Percentiles rank a stretch among this genome's conserved stretches.
Conservation (phyloP, 352 stramenopile genomes). For the Phytopythium litorale region DNA sequence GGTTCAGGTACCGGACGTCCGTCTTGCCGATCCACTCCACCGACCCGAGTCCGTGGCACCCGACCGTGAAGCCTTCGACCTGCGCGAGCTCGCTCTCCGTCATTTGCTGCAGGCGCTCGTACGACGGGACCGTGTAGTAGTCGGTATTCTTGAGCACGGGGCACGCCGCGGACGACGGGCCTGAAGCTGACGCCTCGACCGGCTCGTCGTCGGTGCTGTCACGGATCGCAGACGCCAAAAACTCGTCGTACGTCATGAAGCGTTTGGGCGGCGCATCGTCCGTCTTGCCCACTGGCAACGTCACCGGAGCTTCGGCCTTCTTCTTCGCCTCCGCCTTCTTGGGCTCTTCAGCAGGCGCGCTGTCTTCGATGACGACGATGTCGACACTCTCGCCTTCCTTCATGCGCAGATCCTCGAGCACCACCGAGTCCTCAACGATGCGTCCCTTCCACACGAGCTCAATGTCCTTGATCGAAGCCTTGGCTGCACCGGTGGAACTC, state of each 20-base stretch:
- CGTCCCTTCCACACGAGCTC: constrained; percentile 60
- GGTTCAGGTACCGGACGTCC: constrained; percentile 71
- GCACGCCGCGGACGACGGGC: constrained; percentile 38
- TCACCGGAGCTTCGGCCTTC: constrained; percentile 17
- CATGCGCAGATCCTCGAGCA: constrained; percentile 49
- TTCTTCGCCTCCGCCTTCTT: constrained; percentile 32
- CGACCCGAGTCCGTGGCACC: constrained; percentile 70
- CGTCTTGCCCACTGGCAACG: constrained; percentile 7
- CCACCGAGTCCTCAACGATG: constrained; percentile 41
- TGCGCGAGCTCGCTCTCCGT: constrained; percentile 58
- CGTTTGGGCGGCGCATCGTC: constrained; percentile 34
- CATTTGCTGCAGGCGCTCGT: constrained; percentile 68
- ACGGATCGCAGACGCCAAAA: constrained; percentile 59
- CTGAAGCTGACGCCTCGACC: constrained; percentile 15
- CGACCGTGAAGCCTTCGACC: constrained; percentile 76
- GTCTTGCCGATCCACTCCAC: constrained; percentile 81
- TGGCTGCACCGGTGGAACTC: constrained; percentile 21
- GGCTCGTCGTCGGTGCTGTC: constrained; percentile 35
- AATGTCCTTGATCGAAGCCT: constrained; percentile 40
- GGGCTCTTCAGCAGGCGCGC: constrained; percentile 13
- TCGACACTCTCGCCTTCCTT: constrained; percentile 64
- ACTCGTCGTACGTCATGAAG: constrained; percentile 83
- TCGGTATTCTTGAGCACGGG: constrained; percentile 68
- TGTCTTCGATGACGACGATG: constrained; percentile 68
- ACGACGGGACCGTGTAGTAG: constrained; percentile 78